A percentile compares a stretch with the other conserved stretches of the same genome.
Conservation (phyloP, 1,284 basidiomycete species). For the Ganoderma sinense region DNA sequence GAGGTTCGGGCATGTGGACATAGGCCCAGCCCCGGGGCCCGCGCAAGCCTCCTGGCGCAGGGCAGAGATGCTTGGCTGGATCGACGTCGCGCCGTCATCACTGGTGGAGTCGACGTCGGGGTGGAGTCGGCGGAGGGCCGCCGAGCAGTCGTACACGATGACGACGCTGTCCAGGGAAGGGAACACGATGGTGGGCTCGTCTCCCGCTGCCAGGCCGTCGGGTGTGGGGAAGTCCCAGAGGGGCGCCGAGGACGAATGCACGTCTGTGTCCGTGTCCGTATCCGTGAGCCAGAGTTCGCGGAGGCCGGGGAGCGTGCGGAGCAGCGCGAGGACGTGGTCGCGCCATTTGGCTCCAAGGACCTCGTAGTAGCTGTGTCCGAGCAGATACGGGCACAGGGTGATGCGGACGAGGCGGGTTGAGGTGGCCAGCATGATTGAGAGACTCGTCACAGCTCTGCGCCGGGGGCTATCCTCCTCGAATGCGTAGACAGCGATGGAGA, state of each 20-base stretch:
- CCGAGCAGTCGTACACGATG: neutral
- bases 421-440: neutral
- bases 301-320: neutral
- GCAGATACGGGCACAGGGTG: neutral
- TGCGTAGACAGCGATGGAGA: neutral
- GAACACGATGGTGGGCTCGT: neutral
- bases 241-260: neutral
- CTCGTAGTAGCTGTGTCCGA: neutral
- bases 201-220: too few species aligned
- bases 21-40: too few species aligned
- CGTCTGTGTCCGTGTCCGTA: neutral
- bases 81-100: too few species aligned
- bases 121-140: neutral
- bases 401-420: neutral
- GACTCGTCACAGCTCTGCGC: neutral
- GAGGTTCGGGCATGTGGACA: neutral
- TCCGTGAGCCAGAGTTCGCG: neutral
- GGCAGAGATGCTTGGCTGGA: neutral
- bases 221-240: neutral
- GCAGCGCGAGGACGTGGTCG: neutral
- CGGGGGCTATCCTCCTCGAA: neutral
- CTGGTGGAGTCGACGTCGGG: neutral
- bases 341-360: neutral
- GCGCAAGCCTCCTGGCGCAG: neutral
- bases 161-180: neutral